These are phyloP conservation scores for Nevesoporus exiguus DNA, from an alignment of 768 basidiomycete genomes.

Conservation along the genomic window DNA sequence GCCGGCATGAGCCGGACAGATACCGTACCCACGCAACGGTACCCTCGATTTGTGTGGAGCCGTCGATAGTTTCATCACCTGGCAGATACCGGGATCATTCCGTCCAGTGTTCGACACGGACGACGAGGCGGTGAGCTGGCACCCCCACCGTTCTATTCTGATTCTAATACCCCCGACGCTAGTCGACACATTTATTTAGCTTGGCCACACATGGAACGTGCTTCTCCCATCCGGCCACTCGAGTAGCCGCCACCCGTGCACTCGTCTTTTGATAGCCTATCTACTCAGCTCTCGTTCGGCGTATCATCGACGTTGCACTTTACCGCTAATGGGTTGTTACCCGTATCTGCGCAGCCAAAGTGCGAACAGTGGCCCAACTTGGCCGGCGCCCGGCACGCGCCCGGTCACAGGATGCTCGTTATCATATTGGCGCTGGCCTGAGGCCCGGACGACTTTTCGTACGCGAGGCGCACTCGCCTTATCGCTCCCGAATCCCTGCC, in stretches of 20 bases:
- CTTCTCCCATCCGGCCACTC: neutral
- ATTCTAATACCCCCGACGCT: neutral
- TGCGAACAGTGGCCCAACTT: neutral
- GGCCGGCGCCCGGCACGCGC: neutral
- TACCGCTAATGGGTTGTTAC: neutral
- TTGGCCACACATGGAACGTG: neutral
- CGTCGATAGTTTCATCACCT: no score
- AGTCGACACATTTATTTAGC: neutral
- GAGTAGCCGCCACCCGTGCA: neutral
- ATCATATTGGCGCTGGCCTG: no score
- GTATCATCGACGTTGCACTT: no score
- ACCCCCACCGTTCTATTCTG: no score
- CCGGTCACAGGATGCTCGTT: no score
- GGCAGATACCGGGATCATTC: neutral
- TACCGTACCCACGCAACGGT: no score
- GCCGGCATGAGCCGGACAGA: no score
- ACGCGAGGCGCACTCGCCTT: no score
- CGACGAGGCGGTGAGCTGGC: neutral
- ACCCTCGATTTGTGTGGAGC: neutral
- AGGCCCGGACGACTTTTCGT: no score
- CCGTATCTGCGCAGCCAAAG: neutral
- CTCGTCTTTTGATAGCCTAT: neutral
- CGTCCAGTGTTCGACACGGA: neutral
- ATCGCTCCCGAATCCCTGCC: no score
- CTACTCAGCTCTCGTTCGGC: no score